A percentile compares a stretch with the other conserved stretches of the same genome.
phyloP scores from a whole-genome alignment of 371 early-diverging fungal genomes.

The Amoeboaphelidium protococcarum region DNA sequence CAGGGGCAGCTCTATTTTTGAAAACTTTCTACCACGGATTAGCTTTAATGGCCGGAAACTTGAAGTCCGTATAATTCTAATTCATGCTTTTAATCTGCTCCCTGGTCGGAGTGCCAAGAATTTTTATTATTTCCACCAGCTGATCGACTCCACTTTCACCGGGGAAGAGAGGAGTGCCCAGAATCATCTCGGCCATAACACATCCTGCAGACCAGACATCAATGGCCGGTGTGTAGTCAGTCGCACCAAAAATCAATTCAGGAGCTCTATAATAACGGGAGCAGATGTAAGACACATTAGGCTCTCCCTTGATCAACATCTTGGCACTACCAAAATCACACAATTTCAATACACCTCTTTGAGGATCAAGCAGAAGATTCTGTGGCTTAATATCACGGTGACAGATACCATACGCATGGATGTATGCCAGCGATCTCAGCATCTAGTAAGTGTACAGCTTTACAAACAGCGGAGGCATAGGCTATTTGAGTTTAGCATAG shows the following conservation, averaged over 20 bases:
- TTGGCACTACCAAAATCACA: constrained; percentile 99
- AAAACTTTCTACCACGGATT: constrained; percentile 56
- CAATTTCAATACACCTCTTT: constrained; percentile 68
- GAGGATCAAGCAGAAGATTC: constrained; percentile 79
- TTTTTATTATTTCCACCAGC: constrained; percentile 96
- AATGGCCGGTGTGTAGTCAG: constrained; percentile 44
- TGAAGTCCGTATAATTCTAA: constrained; percentile 86
- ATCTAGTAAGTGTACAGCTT: constrained; percentile 93
- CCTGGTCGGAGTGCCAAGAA: constrained; percentile 90
- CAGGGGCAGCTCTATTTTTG: constrained; percentile 32
- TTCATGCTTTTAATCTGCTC: constrained; percentile 89
- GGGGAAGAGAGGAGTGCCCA: constrained; percentile 86
- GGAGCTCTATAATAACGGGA: constrained; percentile 97
- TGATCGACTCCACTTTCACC: constrained; percentile 98
- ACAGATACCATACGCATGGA: constrained; percentile 81
- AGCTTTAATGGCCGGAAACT: constrained; percentile 89
- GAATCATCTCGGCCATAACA: constrained; percentile 96
- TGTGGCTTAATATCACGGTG: constrained; percentile 98
- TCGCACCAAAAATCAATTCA: constrained; percentile 90
- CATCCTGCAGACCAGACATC: constrained; percentile 98
- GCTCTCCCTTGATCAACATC: constrained; percentile 66
- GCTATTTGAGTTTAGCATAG: constrained; percentile 58
- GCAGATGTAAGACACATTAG: constrained; percentile 93
- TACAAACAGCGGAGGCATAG: constrained; percentile 72
- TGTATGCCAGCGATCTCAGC: constrained; percentile 77